Evolutionary conservation across 73 alveolate species (phyloP).

Genomic region (Tetrahymena borealis): DNA sequence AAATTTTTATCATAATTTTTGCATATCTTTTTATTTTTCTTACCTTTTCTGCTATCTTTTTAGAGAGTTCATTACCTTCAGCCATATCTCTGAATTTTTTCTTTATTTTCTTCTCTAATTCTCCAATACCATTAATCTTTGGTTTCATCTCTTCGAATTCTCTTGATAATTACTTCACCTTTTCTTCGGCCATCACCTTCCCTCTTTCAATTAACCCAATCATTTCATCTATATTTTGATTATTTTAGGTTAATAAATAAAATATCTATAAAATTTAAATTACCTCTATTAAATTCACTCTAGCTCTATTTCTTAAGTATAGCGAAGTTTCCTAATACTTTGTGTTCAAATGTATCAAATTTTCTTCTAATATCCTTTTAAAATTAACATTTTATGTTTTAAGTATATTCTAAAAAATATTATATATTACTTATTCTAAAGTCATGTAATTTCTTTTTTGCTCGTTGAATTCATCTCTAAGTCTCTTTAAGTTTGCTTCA

Average conservation of each 20-base stretch:
- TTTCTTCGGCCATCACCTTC: background rate
- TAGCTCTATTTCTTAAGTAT: background rate
- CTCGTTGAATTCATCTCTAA: background rate
- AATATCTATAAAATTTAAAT: background rate
- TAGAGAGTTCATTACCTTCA: background rate
- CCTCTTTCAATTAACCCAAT: background rate
- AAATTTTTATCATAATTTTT: background rate
- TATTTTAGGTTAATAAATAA: background rate
- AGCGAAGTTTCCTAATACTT: background rate
- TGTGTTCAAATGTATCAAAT: background rate
- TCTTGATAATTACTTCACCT: background rate
- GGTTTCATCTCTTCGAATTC: background rate
- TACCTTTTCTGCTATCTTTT: background rate
- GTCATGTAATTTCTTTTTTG: background rate
- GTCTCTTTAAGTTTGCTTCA: background rate
- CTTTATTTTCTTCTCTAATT: background rate
- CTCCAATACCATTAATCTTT: background rate
- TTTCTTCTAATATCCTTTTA: background rate
- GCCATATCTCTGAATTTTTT: background rate
- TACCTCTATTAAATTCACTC: background rate
- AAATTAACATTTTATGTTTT: background rate
- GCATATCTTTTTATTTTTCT: background rate
- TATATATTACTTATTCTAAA: background rate
- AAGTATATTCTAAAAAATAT: background rate
- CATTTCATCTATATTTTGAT: background rate